Percentiles rank a stretch among this genome's conserved stretches.
phyloP scores from a whole-genome alignment of 1,284 basidiomycete genomes.

The Tetrapyrgos nigripes region DNA sequence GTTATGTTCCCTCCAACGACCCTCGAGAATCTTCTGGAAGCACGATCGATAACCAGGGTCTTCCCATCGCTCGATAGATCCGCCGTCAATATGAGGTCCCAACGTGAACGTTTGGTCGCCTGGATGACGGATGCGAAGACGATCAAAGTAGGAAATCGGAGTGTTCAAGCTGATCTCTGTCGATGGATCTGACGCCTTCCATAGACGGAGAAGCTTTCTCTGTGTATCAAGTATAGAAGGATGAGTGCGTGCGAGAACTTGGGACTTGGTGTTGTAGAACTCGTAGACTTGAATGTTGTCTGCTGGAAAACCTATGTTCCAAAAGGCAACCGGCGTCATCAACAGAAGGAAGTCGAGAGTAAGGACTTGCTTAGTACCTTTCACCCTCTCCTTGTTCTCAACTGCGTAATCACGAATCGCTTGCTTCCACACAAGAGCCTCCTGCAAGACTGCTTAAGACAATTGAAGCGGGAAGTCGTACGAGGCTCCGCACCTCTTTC shows the following conservation, averaged over 20 bases:
- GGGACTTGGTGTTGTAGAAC: constrained; percentile 70
- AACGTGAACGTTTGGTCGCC: constrained; percentile 69
- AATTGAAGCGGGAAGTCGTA: neutral
- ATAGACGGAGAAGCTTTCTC: constrained; percentile 63
- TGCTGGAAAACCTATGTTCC: constrained; percentile 73
- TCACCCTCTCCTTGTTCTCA: constrained; percentile 47
- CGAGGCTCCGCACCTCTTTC: constrained; percentile 50
- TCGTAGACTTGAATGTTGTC: constrained; percentile 78
- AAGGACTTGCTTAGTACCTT: constrained; percentile 6
- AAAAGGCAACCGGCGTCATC: no score
- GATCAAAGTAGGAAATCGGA: constrained; percentile 79
- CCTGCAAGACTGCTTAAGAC: constrained; percentile 37
- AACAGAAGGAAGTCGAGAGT: no score
- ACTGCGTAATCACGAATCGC: constrained; percentile 62
- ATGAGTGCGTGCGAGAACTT: constrained; percentile 64
- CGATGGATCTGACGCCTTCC: constrained; percentile 46
- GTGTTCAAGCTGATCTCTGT: no score
- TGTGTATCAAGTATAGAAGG: constrained; percentile 57
- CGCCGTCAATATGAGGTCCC: constrained; percentile 81
- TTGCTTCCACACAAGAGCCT: constrained; percentile 68
- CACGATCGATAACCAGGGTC: constrained; percentile 66
- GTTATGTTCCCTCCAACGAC: constrained; percentile 65
- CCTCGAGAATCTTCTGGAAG: constrained; percentile 59
- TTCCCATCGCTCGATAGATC: constrained; percentile 82
- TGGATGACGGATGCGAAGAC: constrained; percentile 76